Evolutionary conservation across 2,329 filamentous ascomycete species (phyloP), one percentile per base, ranked within the genome.

Genomic region (Intubia oerlemansii): DNA sequence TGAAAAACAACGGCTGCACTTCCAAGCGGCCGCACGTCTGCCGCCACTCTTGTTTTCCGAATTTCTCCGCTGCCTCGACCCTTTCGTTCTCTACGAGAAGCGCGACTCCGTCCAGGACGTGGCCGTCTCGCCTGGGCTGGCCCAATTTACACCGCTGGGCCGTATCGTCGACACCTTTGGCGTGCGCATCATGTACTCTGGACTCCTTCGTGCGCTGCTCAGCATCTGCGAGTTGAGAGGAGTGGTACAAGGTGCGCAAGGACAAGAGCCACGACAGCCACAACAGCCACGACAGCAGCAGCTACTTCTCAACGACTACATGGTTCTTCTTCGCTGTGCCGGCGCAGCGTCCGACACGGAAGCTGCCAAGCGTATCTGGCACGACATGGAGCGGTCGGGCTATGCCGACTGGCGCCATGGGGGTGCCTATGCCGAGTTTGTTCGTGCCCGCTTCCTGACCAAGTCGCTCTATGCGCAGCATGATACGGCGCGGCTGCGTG

Each of bases 21-120:
- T n/a, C n/a, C n/a, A n/a, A n/a, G n/a, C n/a, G n/a, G 19, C 19
- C 5, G 37, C 37, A 10, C 28, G 35, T 1, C 42, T 81, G 14
- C 56, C 71, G 1, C 45, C 54, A 2, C 51, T 58, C 2, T 59
- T 59, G 1, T 70, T 81, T 41, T 65, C 67, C 2, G 67, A 75
- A 36, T 59, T 76, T 8, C 44, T 84, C 17, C 57, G 59, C 19
- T 54, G 58, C 5, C 46, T 82, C 7, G 67, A 77, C 32, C 72
- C 75, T 0, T 40, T 62, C 5, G 41, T 46, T 14, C 47, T 67
- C 12, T 52, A 61, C 29, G 43, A 48, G 13, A 46, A 58, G 10
- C 43, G 66, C 13, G 69, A 73, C 42, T 43, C 54, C 4, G 48
- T 50, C 9, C 42, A 56, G 20, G 50, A 53, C 11, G 34, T 57